These are phyloP conservation scores for Lathyrus oleraceus DNA, from an alignment of 306 rosid species.

Conservation along the genomic window DNA sequence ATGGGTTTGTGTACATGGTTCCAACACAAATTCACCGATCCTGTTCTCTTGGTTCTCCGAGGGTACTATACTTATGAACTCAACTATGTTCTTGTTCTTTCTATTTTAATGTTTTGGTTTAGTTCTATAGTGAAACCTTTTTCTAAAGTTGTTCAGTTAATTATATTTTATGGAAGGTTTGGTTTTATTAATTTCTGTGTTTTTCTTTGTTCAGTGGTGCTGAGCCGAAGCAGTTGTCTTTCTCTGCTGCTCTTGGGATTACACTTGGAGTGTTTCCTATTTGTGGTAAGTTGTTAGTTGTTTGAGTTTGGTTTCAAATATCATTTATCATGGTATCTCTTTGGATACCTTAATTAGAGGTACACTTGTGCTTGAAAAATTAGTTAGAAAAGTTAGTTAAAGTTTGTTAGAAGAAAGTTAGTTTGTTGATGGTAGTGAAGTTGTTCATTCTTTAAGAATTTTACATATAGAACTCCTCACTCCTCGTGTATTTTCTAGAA, in stretches of 20 bases:
- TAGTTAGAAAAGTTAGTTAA: too few species aligned
- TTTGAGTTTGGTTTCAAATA: neutral
- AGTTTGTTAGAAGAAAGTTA: too few species aligned
- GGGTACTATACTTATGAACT: neutral
- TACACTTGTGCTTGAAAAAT: too few species aligned
- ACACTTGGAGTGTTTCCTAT: conserved; percentile 19
- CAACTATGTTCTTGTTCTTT: neutral
- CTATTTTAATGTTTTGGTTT: neutral
- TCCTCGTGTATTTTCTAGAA: too few species aligned
- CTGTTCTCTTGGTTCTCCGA: neutral
- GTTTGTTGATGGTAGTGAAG: too few species aligned
- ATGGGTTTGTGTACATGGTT: neutral
- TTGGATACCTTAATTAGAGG: neutral
- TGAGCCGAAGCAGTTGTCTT: conserved; percentile 1
- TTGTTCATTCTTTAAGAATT: neutral
- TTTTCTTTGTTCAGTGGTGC: conserved; percentile 1
- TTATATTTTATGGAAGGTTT: neutral
- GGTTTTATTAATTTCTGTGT: too few species aligned
- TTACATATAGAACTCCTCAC: too few species aligned
- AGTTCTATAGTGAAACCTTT: neutral
- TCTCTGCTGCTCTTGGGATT: conserved; percentile 19
- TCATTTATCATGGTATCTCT: neutral
- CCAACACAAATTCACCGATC: neutral
- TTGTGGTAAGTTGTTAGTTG: neutral
- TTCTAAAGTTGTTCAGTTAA: neutral